These are phyloP conservation scores for Blastocystis sp. DNA, from an alignment of 352 stramenopile genomes.

Conservation along the genomic window DNA sequence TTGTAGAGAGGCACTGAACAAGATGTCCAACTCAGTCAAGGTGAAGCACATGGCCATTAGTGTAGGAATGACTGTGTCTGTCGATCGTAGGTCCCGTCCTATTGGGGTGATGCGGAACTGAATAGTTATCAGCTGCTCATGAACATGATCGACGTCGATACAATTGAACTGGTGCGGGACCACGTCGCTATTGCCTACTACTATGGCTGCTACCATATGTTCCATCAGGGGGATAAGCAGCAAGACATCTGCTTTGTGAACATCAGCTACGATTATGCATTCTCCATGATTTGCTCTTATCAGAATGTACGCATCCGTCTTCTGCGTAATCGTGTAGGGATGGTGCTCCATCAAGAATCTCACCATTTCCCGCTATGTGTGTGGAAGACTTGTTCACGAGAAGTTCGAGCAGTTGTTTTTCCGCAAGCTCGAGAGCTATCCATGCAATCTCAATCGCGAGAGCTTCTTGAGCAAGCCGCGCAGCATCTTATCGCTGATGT, in stretches of 20 bases:
- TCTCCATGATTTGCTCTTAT: conserved; percentile 1
- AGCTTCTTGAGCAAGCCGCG: not conserved
- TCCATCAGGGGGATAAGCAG: not conserved
- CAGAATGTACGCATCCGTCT: not conserved
- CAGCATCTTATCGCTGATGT: not conserved
- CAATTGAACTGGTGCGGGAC: conserved; percentile 3
- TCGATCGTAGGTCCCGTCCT: conserved; percentile 7
- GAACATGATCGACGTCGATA: not conserved
- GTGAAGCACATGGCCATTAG: not conserved
- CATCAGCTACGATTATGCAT: conserved; percentile 18
- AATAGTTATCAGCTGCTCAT: not conserved
- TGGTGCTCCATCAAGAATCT: conserved; percentile 11
- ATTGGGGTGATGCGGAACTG: conserved; percentile 8
- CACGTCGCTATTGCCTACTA: conserved; percentile 21
- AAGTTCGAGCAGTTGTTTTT: not conserved
- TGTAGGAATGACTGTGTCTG: not conserved
- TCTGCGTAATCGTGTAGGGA: not conserved
- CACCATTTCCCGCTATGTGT: not conserved
- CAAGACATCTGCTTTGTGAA: conserved; percentile 13
- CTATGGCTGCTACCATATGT: conserved; percentile 3
- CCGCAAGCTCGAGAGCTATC: not conserved
- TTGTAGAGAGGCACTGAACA: not conserved
- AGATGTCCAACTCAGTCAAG: not conserved
- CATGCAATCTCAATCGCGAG: not conserved
- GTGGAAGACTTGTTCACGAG: not conserved